phyloP scores from a whole-genome alignment of 83 land plant species.

The Picea engelmannii region DNA sequence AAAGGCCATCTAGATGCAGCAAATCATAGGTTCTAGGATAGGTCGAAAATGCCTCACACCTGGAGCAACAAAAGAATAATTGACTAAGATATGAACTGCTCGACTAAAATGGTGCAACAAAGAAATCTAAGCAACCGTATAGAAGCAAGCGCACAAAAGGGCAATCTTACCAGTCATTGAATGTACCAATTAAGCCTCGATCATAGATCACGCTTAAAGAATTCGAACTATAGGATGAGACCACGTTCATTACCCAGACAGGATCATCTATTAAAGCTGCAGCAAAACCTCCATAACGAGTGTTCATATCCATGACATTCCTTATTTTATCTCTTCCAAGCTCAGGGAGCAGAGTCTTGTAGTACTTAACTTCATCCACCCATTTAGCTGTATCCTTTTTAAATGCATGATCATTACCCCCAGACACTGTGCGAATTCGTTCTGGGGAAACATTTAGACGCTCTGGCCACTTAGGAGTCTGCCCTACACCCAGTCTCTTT shows the following conservation, averaged over 20 bases:
- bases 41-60: slow-evolving; percentile 51
- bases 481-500: too few species aligned
- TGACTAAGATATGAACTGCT: background rate
- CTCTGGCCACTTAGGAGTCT: slow-evolving; percentile 58
- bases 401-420: slow-evolving; percentile 38
- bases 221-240: slow-evolving; percentile 56
- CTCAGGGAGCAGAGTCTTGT: slow-evolving; percentile 44
- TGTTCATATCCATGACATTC: slow-evolving; percentile 94
- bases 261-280: slow-evolving; percentile 69
- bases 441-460: slow-evolving; percentile 64
- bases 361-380: slow-evolving; percentile 50
- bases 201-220: slow-evolving; percentile 37
- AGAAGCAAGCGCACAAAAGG: background rate
- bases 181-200: slow-evolving; percentile 45
- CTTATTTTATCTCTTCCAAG: slow-evolving; percentile 51
- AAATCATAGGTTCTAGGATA: slow-evolving; percentile 46
- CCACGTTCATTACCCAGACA: slow-evolving; percentile 96
- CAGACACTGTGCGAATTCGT: slow-evolving; percentile 56
- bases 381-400: slow-evolving; percentile 60
- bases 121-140: background rate
- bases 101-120: background rate
- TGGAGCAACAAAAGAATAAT: background rate
- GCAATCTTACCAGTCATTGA: slow-evolving; percentile 34
- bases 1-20: slow-evolving; percentile 39
- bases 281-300: slow-evolving; percentile 88